Base-by-base conservation (phyloP, 139 green algal genomes). In the Gonium pectorale region DNA sequence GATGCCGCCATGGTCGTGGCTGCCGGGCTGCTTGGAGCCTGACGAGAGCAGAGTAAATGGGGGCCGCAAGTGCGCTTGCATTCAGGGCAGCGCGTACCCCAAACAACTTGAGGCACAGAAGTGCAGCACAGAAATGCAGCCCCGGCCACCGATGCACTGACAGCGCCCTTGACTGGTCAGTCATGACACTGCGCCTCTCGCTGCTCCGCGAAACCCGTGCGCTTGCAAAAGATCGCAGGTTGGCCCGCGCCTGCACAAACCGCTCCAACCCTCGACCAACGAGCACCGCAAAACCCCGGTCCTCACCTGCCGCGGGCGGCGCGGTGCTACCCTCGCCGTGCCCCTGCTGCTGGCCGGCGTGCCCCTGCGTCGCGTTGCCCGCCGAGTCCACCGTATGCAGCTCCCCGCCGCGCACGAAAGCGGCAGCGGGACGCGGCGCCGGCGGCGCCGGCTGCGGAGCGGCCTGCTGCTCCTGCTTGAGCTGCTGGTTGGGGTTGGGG, bases 401-500 rank as follows among this genome's bases (percentile, higher is more conserved):
- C 54, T 82, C 74, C 21, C 74, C 74, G 41, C 74, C 74, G 19
- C 74, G 74, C 3, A 82, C 74, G 33, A 82, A 82, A 13, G 40
- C 56, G 2, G 54, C 27, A 7, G 15, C 7, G 0, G 33, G 52
- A 0, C 54, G 73, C 37, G 54, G 72, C 29, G 3, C 2, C 56
- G 26, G 40, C 5, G 40, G 67, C 40, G 22, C 13, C 63, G 33
- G 33, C 33, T 46, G 8, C 35, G 33, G 35, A 5, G 22, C 2
- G 66, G 22, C 27, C 40, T 41, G 37, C 24, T 8, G 38, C 13
- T 69, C 44, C 40, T 26, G 38, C 54, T 81, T 80, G 51, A 3
- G 27, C 54, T 56, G 73, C 26, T 7, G 3, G 74, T 71, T 71
- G 27, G 74, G 74, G 31, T 71, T 82, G 13, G 74, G 74, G 74